Evolutionary conservation across 1,284 basidiomycete species (phyloP), one percentile per base, ranked within the genome.

Genomic region (Chalciporus sp.): DNA sequence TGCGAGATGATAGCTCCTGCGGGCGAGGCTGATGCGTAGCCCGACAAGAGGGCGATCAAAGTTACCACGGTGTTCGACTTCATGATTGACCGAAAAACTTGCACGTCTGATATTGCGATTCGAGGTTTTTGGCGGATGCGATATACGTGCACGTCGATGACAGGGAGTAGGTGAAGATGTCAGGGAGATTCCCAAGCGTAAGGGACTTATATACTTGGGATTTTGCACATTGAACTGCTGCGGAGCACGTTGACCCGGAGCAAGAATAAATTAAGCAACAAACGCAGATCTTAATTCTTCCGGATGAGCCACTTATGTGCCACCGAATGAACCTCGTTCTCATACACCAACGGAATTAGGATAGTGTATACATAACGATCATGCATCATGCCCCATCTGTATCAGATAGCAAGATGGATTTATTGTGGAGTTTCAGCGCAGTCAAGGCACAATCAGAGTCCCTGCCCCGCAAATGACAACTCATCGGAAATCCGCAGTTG

Each of bases 1-100:
- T 29, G 16, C 0, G 51, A 37, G 42, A 41, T 17, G 7, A 53
- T 44, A 42, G 39, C 39, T 4, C 23, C 16, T 9, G 23, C 14
- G 10, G 56, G 51, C 1, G 47, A 37, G n/a, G 58, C 62, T 12
- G 37, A 39, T 54, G 51, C 62, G 47, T 16, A 43, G 14, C 47
- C 43, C 9, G 55, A 41, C 27, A 42, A 29, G 42, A 67, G 44
- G 40, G 28, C 45, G 6, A 41, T 40, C 11, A 53, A 28, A 4
- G 40, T 39, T 11, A 37, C 39, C 43, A 53, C 26, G 16, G 42
- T 43, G 45, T 20, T 35, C 23, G 53, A 20, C 39, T 53, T 58
- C 57, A 58, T 58, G 43, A 4, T 12, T 3, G 7, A 16, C 17
- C 17, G n/a, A 39, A 2, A 17, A 39, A 39, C 37, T 39, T 39